Evolutionary conservation across 495 filamentous ascomycete species (phyloP).

Genomic region (Aspergillus nidulans): DNA sequence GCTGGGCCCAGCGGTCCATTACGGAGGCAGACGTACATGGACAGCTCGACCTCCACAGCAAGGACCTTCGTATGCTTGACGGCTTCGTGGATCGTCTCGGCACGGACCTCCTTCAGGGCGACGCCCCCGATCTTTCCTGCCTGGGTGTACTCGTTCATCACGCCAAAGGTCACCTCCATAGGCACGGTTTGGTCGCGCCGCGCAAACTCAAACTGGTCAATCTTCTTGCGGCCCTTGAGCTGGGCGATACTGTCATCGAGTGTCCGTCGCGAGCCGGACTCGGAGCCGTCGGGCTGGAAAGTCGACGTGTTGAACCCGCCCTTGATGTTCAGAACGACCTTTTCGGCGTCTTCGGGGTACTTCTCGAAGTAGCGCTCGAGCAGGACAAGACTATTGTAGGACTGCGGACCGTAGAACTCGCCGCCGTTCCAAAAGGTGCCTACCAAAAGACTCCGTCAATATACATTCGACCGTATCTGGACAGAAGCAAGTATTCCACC

Average conservation of each 20-base stretch:
- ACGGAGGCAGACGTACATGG: slow-evolving; percentile 47
- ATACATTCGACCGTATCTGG: background rate
- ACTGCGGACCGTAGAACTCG: slow-evolving; percentile 71
- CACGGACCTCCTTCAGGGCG: slow-evolving; percentile 66
- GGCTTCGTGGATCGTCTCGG: slow-evolving; percentile 70
- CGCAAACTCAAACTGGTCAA: slow-evolving; percentile 80
- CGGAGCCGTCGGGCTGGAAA: slow-evolving; percentile 51
- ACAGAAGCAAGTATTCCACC: too few species aligned
- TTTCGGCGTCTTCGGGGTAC: slow-evolving; percentile 56
- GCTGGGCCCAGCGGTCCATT: background rate
- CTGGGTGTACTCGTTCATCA: slow-evolving; percentile 61
- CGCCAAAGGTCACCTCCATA: slow-evolving; percentile 53
- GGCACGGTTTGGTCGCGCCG: slow-evolving; percentile 62
- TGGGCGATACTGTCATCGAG: slow-evolving; percentile 58
- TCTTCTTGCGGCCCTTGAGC: slow-evolving; percentile 67
- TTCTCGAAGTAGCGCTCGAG: slow-evolving; percentile 56
- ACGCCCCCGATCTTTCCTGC: slow-evolving; percentile 78
- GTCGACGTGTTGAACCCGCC: slow-evolving; percentile 40
- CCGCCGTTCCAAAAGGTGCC: slow-evolving; percentile 78
- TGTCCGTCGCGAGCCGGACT: slow-evolving; percentile 56
- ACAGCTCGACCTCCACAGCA: slow-evolving; percentile 77
- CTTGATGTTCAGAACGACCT: slow-evolving; percentile 59
- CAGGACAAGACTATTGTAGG: slow-evolving; percentile 60
- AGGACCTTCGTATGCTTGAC: slow-evolving; percentile 35
- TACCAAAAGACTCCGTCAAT: too few species aligned